Evolutionary conservation across 306 rosid species (phyloP), one percentile per base, ranked within the genome.

Genomic region (Begonia loranthoides): DNA sequence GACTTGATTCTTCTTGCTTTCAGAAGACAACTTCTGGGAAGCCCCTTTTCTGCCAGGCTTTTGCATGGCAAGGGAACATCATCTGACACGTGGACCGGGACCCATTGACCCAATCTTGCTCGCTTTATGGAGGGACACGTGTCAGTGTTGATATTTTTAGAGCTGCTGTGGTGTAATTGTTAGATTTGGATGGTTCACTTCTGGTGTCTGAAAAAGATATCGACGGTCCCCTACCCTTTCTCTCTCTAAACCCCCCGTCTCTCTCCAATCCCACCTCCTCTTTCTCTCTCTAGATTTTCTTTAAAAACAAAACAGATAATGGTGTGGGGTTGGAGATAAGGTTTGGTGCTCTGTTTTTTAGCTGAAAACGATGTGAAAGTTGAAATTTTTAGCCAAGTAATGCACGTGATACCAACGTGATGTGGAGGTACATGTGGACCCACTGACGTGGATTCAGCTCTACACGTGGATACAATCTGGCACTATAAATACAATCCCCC

Each of bases 371-470:
- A 71, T 58, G 68, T 59, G 59, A 62, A 40, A 66, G 73, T 28
- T 64, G 72, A 66, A 28, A 49, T 15, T 15, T 24, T 46, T 51
- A 69, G 48, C 54, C 48, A 58, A 69, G 59, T 13, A 39, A 33
- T 33, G 64, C 79, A 81, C 67, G 72, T 81, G 80, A 54, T 36
- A 24, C 46, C n/a, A 57, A 45, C 54, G 62, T 48, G 59, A 12
- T 58, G 19, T 60, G 43, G 52, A 68, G 51, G 68, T 58, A 67
- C 78, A 69, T 10, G 63, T 77, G 82, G 87, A 57, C 72, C 68
- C 65, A 54, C 11, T 49, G 80, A 70, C 50, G 28, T 47, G 66
- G 47, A 43, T 48, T 62, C 15, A 52, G 47, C 58, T 50, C 56
- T 14, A 24, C 28, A 47, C 38, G 73, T 55, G 77, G 46, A 41